Evolutionary conservation across 129 eudicot genomes (phyloP).

Genomic region (Calendula officinalis): DNA sequence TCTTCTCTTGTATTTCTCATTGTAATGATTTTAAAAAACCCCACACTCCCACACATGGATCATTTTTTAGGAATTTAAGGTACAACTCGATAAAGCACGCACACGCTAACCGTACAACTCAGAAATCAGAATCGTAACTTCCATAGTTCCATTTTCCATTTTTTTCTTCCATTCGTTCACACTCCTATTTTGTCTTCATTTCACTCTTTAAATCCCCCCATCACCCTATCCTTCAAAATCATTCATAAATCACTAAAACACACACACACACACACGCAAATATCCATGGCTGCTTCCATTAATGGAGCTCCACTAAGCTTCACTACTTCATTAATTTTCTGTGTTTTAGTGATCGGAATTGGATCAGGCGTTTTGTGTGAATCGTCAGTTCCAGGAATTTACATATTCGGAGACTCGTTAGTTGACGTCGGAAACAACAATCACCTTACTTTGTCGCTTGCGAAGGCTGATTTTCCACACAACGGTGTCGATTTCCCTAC

Average conservation of each 20-base stretch:
- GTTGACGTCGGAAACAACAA: background rate
- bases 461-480: background rate
- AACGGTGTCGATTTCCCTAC: background rate
- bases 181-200: conserved; percentile 23
- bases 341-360: conserved; percentile 9
- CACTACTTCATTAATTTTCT: conserved; percentile 7
- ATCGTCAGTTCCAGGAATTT: background rate
- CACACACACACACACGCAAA: background rate
- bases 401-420: background rate
- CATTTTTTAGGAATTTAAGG: conserved; percentile 7
- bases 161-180: conserved; percentile 33
- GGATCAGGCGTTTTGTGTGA: background rate
- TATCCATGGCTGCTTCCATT: conserved; percentile 18
- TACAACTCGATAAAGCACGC: conserved; percentile 10
- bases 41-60: conserved; percentile 12
- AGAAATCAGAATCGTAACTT: conserved; percentile 24
- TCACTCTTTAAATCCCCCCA: conserved; percentile 19
- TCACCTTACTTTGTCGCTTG: background rate
- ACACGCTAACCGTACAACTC: conserved; percentile 35
- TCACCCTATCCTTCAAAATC: background rate
- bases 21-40: background rate
- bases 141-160: background rate
- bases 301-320: conserved; percentile 12
- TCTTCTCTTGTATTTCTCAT: too few relatives aligned
- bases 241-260: background rate